Evolutionary conservation across 2,329 filamentous ascomycete species (phyloP), one percentile per base, ranked within the genome.

Genomic region (Ophiostoma sp.): DNA sequence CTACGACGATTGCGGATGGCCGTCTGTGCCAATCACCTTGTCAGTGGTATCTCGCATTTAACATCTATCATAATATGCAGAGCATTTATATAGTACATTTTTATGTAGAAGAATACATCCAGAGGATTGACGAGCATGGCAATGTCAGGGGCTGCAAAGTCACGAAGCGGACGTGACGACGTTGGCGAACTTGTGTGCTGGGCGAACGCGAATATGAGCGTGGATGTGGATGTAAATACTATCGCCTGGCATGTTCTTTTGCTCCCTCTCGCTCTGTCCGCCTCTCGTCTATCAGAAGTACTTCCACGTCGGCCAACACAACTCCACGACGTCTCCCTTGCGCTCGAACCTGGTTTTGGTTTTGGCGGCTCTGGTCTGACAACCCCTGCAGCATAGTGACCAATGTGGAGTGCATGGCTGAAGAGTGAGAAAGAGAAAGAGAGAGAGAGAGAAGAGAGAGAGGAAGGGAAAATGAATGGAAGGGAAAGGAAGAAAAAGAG

Each of bases 281-380:
- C 45, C 45, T 47, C 45, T 14, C 27, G 27, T 27, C 27, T 27
- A 27, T 47, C 14, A 45, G 2, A 8, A 45, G 9, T 27, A 11
- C 14, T 8, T 45, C 42, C 9, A 12, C 7, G 45, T 55, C 7
- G 49, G 49, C 49, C 18, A 27, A 18, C 27, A 7, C 49, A 27
- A 18, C 27, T 55, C 18, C 18, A 7, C 18, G 45, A 27, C 47
- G 49, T 55, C 49, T 55, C 49, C 49, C 49, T 27, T 55, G 49
- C 49, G 49, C 49, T 55, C 18, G 8, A 55, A 55, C 18, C 49
- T 55, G 16, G 18, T 55, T 55, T 55, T 55, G 49, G 49, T 55
- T 55, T 55, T 55, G 49, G 49, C 49, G 49, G 49, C 49, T 55
- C 49, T 55, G 49, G 49, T 55, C 49, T 9, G 49, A 55, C 49